Conservation (phyloP, 805 yeast species). For the Nakazawaea wyomingensis region DNA sequence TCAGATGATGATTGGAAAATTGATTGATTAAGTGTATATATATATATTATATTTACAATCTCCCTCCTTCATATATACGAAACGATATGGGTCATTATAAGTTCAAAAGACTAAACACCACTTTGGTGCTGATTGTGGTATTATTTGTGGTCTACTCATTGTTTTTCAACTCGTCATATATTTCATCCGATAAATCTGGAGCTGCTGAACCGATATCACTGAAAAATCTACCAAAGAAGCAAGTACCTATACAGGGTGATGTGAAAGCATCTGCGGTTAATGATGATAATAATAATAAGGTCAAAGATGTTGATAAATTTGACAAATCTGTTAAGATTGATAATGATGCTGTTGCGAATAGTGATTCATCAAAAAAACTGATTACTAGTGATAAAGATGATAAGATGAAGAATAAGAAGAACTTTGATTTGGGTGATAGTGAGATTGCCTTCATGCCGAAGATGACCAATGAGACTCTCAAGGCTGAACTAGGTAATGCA, state of each 20-base stretch:
- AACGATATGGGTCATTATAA: not conserved
- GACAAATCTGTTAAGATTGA: too few species aligned
- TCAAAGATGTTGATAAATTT: too few species aligned
- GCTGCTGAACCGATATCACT: constrained; percentile 19
- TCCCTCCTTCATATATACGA: too few species aligned
- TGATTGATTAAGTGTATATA: too few species aligned
- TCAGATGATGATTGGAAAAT: too few species aligned
- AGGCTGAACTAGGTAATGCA: constrained; percentile 82
- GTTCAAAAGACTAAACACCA: constrained; percentile 6
- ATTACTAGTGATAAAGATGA: not conserved
- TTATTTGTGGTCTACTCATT: constrained; percentile 17
- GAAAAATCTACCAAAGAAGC: not conserved
- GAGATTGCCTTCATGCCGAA: constrained; percentile 76
- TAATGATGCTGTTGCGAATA: constrained; percentile 9
- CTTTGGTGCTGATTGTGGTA: constrained; percentile 14
- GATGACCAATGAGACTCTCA: constrained; percentile 50
- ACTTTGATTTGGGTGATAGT: constrained; percentile 3
- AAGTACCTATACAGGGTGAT: constrained; percentile 7
- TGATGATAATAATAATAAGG: not conserved
- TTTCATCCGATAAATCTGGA: constrained; percentile 16
- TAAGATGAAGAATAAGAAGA: not conserved
- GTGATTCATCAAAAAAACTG: not conserved
- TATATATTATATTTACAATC: too few species aligned
- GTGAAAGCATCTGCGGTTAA: too few species aligned
- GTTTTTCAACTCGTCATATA: constrained; percentile 14